phyloP scores from a whole-genome alignment of 108 stramenopile species.

The Nitzschia inconspicua region DNA sequence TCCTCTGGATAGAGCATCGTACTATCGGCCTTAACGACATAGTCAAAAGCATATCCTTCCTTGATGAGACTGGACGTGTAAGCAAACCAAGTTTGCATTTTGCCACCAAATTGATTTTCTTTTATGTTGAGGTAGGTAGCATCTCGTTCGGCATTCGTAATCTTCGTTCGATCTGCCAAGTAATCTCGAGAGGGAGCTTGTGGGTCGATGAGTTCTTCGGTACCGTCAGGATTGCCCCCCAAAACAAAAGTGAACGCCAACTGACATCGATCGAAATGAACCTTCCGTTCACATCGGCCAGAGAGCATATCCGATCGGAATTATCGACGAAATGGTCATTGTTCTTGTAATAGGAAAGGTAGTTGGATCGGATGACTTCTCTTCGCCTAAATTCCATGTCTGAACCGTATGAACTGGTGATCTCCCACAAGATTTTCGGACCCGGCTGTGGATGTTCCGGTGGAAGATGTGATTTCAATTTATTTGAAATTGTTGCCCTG shows the following conservation, averaged over 20 bases:
- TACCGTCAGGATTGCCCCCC: slow-evolving; percentile 16
- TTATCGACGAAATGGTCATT: slow-evolving; percentile 3
- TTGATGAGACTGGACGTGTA: slow-evolving; percentile 21
- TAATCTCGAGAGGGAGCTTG: background rate
- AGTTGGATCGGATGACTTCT: background rate
- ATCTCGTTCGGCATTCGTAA: slow-evolving; percentile 11
- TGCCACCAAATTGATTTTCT: slow-evolving; percentile 15
- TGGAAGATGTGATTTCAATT: too few species aligned
- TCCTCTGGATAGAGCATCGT: slow-evolving; percentile 11
- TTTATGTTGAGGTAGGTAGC: slow-evolving; percentile 9
- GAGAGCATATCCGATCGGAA: slow-evolving; percentile 1
- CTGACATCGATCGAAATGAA: slow-evolving; percentile 8
- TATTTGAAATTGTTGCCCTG: too few species aligned
- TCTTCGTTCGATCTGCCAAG: background rate
- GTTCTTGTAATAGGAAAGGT: slow-evolving; percentile 6
- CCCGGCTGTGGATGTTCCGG: too few species aligned
- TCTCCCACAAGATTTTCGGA: slow-evolving; percentile 14
- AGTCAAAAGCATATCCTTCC: slow-evolving; percentile 19
- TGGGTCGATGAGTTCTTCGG: background rate
- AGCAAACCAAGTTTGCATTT: slow-evolving; percentile 29
- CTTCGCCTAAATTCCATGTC: slow-evolving; percentile 6
- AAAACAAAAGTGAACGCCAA: slow-evolving; percentile 16
- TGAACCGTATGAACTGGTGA: background rate
- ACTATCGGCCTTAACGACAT: slow-evolving; percentile 21
- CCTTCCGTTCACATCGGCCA: background rate